Conservation (phyloP, 1,139 yeast genomes). For the Candida freyschussii region DNA sequence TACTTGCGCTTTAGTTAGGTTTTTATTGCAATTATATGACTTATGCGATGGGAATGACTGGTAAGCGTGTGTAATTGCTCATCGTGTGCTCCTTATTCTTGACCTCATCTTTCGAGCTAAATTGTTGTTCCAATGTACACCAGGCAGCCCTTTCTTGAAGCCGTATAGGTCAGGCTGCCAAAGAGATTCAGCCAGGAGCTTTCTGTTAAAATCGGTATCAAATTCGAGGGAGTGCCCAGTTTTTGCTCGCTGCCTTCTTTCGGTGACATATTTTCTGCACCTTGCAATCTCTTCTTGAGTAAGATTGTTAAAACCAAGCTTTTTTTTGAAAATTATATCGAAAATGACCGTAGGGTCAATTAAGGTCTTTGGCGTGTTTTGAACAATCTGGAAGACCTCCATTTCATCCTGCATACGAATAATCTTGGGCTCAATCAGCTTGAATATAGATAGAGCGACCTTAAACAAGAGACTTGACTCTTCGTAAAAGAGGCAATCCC, state of each 20-base stretch:
- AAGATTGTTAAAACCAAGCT: slow-evolving; percentile 69
- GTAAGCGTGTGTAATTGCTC: no score
- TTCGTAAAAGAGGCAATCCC: slow-evolving; percentile 95
- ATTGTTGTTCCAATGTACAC: slow-evolving; percentile 38
- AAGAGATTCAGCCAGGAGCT: slow-evolving; percentile 28
- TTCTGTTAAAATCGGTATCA: slow-evolving; percentile 25
- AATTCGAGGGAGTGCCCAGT: slow-evolving; percentile 19
- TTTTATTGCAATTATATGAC: not conserved
- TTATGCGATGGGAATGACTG: no score
- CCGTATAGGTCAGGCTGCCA: slow-evolving; percentile 36
- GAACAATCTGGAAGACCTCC: slow-evolving; percentile 84
- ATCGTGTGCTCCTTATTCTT: slow-evolving; percentile 13
- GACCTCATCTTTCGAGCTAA: slow-evolving; percentile 33
- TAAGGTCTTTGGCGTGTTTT: slow-evolving; percentile 70
- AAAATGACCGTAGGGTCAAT: slow-evolving; percentile 67
- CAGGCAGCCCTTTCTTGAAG: slow-evolving; percentile 33
- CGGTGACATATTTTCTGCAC: slow-evolving; percentile 71
- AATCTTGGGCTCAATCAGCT: slow-evolving; percentile 64
- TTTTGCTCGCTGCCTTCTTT: slow-evolving; percentile 37
- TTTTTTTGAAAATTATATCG: slow-evolving; percentile 67
- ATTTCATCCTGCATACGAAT: slow-evolving; percentile 59
- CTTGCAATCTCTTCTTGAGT: slow-evolving; percentile 78
- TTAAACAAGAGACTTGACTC: slow-evolving; percentile 85
- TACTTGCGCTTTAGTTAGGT: not conserved
- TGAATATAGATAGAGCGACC: slow-evolving; percentile 76